phyloP scores from a whole-genome alignment of 164 flowering plant species.

The Euptelea pleiosperma region DNA sequence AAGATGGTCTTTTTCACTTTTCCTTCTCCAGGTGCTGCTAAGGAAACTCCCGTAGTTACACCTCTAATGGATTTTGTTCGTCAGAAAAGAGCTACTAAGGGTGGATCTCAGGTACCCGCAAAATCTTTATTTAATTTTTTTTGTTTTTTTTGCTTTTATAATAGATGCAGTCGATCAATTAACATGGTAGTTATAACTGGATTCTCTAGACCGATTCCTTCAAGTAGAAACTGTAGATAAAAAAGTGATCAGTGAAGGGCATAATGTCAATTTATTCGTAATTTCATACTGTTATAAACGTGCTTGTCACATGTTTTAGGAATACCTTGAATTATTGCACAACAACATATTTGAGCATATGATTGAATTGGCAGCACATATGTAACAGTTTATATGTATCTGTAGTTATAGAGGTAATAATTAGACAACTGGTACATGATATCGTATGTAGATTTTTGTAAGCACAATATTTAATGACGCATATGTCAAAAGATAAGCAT shows the following conservation, averaged over 20 bases:
- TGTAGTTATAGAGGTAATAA: neutral
- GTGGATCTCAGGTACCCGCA: slow-evolving; percentile 58
- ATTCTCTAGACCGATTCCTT: neutral
- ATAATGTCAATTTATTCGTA: too few species aligned
- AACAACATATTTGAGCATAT: neutral
- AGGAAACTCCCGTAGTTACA: slow-evolving; percentile 69
- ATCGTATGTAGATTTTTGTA: neutral
- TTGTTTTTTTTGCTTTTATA: neutral
- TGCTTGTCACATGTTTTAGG: slow-evolving; percentile 1
- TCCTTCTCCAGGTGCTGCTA: slow-evolving; percentile 48
- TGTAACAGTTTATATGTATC: neutral
- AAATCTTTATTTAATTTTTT: neutral
- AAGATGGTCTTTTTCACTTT: too few species aligned
- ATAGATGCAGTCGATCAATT: neutral
- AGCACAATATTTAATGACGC: neutral
- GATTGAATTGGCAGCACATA: neutral
- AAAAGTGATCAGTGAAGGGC: too few species aligned
- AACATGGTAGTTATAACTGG: neutral
- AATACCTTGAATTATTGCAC: neutral
- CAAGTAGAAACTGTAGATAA: too few species aligned
- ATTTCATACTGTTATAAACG: too few species aligned
- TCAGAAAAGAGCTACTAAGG: slow-evolving; percentile 84
- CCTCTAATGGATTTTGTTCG: slow-evolving; percentile 90
- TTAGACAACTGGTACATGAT: neutral
- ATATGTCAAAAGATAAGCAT: too few species aligned